Evolutionary conservation across 208 protist genomes (phyloP).

Genomic region (Crithidia bombi): DNA sequence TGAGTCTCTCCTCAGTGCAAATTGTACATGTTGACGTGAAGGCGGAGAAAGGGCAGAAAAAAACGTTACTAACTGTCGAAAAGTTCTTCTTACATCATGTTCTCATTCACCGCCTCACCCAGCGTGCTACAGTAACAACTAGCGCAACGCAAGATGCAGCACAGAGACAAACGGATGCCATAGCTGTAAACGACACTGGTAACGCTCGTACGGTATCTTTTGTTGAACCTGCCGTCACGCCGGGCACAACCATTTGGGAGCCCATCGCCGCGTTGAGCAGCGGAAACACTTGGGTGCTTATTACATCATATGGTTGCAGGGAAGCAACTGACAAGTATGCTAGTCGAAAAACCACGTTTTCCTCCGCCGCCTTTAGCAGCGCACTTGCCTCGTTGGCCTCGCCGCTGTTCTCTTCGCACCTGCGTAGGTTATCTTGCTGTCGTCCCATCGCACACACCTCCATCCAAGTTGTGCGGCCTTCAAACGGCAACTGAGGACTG

Average conservation of each 20-base stretch:
- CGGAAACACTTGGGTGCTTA: conserved; percentile 31
- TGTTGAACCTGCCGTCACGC: background rate
- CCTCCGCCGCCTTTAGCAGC: background rate
- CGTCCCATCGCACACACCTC: conserved; percentile 36
- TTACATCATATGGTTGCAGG: conserved; percentile 27
- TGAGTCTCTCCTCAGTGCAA: no score
- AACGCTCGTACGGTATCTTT: background rate
- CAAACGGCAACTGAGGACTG: conserved; percentile 26
- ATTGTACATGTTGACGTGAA: no score
- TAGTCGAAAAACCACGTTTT: conserved; percentile 28
- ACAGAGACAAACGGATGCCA: background rate
- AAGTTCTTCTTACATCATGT: no score
- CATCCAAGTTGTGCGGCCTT: conserved; percentile 30
- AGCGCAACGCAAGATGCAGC: conserved; percentile 4
- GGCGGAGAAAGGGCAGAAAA: background rate
- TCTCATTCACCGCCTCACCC: background rate
- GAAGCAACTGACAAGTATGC: conserved; percentile 27
- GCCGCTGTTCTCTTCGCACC: background rate
- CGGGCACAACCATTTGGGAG: no score
- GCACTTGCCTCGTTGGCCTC: background rate
- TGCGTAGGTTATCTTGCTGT: conserved; percentile 2
- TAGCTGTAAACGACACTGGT: background rate
- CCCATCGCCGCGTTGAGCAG: conserved; percentile 23
- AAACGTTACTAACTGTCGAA: background rate
- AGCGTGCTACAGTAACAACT: background rate